Evolutionary conservation across 768 basidiomycete species (phyloP), one percentile per base, ranked within the genome.

Genomic region (Amylocystis lapponica): DNA sequence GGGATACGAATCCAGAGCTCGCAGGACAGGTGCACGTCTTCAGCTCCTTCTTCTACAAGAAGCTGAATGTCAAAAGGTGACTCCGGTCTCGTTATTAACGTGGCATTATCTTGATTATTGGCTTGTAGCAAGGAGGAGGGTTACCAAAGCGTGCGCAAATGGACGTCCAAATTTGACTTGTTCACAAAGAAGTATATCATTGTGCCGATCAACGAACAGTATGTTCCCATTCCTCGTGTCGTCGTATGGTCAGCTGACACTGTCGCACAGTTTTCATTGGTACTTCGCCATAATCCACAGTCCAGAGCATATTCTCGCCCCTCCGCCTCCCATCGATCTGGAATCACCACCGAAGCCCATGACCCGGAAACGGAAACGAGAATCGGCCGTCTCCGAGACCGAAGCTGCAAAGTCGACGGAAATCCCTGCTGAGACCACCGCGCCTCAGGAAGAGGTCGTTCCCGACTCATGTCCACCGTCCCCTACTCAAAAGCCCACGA

Each of bases 1-100:
- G 78, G 48, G 65, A 60, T 27, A 64, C 56, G 27, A 58, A 83
- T 48, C 81, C 83, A 2, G 71, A 71, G 13, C 64, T 88, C 4
- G 86, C 80, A 2, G 74, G 81, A 3, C 75, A 87, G 52, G 72
- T 94, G 1, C 84, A 97, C 55, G 76, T 98, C 4, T 98, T 98
- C 70, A 98, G 84, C 61, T 94, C 94, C 0, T 99, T 97, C 66
- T 98, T 99, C 65, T 98, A 94, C 70, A 90, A 94, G 69, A 95
- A 96, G 63, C 66, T 99, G 21, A 83, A 83, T 45, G 74, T 75
- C 41, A 85, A 78, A 59, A 76, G 71, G 81, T 82, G 58, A 29
- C 14, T 11, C 22, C 27, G 26, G n/a, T 22, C 27, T 8, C 2
- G n/a, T 13, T 2, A 8, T 41, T 12, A 8, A 4, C 10, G n/a